Conservation (phyloP, 495 filamentous ascomycete species). For the Astrothelium subdiscretum region DNA sequence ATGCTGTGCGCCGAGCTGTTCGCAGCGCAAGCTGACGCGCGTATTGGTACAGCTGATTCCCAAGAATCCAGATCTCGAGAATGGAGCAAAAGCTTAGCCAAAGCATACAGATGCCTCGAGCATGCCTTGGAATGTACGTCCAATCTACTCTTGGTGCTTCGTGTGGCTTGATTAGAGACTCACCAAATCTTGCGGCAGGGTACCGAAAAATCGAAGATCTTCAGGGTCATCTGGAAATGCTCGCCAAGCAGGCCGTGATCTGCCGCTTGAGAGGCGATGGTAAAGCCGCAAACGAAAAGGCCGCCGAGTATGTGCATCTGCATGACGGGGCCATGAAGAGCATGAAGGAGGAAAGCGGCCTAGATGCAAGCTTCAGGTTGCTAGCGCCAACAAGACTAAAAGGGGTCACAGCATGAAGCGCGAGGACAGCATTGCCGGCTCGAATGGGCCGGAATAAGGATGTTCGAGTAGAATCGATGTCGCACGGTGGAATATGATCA, state of each 20-base stretch:
- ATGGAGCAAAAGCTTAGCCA: constrained; percentile 17
- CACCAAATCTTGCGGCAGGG: constrained; percentile 31
- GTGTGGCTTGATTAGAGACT: background rate
- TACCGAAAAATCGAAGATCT: constrained; percentile 66
- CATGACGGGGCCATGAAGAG: background rate
- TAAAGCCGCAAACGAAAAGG: constrained; percentile 61
- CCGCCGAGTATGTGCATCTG: constrained; percentile 49
- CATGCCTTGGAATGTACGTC: constrained; percentile 18
- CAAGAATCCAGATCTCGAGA: constrained; percentile 21
- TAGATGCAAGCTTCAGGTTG: background rate
- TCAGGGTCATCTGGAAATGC: constrained; percentile 64
- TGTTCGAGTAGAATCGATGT: no score
- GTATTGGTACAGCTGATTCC: constrained; percentile 68
- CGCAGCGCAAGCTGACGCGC: constrained; percentile 65
- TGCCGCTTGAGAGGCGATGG: constrained; percentile 64
- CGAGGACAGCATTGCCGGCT: background rate
- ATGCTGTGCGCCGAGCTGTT: constrained; percentile 56
- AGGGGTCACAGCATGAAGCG: background rate
- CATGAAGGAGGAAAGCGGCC: background rate
- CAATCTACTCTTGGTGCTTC: background rate
- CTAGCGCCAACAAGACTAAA: background rate
- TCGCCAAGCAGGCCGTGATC: constrained; percentile 76
- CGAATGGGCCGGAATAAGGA: no score
- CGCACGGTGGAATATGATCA: no score
- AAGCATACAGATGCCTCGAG: constrained; percentile 17